Percentiles rank a stretch among this genome's conserved stretches.
Conservation (phyloP, 192 early-diverging fungal species). For the Coemansia sp. region DNA sequence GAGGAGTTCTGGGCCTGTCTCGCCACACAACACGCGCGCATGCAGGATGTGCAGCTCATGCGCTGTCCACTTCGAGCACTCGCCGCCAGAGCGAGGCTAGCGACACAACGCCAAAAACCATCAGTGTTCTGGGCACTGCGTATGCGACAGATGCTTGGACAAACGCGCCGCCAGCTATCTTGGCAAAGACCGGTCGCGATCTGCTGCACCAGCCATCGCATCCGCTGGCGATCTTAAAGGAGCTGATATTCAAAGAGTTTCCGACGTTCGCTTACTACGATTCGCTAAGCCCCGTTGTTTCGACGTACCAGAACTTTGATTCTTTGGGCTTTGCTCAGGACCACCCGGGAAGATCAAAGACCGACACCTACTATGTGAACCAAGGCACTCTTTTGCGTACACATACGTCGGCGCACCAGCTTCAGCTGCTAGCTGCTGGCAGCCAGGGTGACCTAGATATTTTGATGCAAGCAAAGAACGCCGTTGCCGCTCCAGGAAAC, state of each 20-base stretch:
- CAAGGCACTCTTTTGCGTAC: slow-evolving; percentile 77
- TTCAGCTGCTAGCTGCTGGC: slow-evolving; percentile 68
- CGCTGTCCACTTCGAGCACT: neutral
- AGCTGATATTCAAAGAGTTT: slow-evolving; percentile 79
- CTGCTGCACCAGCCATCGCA: slow-evolving; percentile 81
- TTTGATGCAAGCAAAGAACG: slow-evolving; percentile 39
- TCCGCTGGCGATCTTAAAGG: slow-evolving; percentile 86
- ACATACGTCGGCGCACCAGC: slow-evolving; percentile 96
- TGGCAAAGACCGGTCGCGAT: slow-evolving; percentile 73
- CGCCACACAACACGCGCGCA: neutral
- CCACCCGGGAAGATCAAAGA: slow-evolving; percentile 79
- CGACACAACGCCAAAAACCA: neutral
- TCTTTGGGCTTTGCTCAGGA: slow-evolving; percentile 78
- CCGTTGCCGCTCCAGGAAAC: slow-evolving; percentile 25
- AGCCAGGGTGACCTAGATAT: neutral
- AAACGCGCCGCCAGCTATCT: slow-evolving; percentile 76
- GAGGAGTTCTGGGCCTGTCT: neutral
- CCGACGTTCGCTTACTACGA: slow-evolving; percentile 64
- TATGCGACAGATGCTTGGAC: slow-evolving; percentile 69
- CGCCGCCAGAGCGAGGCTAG: neutral
- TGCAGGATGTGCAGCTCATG: too few relatives aligned
- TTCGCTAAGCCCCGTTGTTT: slow-evolving; percentile 80
- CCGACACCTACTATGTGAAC: slow-evolving; percentile 97
- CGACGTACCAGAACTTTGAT: slow-evolving; percentile 90
- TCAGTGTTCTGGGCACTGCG: slow-evolving; percentile 22